Conservation (phyloP, 352 stramenopile species). For the Phytophthora multivora region DNA sequence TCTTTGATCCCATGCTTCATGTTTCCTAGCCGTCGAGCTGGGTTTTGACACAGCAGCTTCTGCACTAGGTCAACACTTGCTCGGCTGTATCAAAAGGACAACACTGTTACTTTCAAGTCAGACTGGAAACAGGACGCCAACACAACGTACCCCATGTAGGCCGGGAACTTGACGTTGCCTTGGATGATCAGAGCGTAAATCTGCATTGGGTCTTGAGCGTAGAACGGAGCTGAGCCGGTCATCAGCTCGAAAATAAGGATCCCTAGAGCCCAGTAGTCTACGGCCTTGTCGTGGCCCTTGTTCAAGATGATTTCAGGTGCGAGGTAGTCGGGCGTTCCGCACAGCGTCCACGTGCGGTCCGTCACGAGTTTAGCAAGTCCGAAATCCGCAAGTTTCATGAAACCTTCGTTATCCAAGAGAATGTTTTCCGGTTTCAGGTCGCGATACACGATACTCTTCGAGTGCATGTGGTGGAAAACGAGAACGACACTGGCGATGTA, state of each 20-base stretch:
- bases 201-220: slow-evolving; percentile 90
- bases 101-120: background rate
- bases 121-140: background rate
- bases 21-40: slow-evolving; percentile 73
- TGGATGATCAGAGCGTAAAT: slow-evolving; percentile 93
- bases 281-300: slow-evolving; percentile 89
- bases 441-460: slow-evolving; percentile 89
- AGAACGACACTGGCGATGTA: slow-evolving; percentile 91
- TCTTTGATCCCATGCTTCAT: slow-evolving; percentile 88
- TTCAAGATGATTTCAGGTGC: slow-evolving; percentile 93
- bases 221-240: slow-evolving; percentile 86
- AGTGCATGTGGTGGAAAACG: slow-evolving; percentile 92
- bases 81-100: slow-evolving; percentile 35
- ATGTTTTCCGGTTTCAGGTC: slow-evolving; percentile 93
- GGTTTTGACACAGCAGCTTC: slow-evolving; percentile 85
- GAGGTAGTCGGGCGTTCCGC: slow-evolving; percentile 93
- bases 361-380: slow-evolving; percentile 91
- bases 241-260: slow-evolving; percentile 92
- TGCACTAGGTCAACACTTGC: slow-evolving; percentile 87
- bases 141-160: slow-evolving; percentile 69
- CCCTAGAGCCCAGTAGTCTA: slow-evolving; percentile 92
- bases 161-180: slow-evolving; percentile 86
- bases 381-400: slow-evolving; percentile 93
- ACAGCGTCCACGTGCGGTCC: slow-evolving; percentile 90
- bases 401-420: slow-evolving; percentile 81